A percentile compares a stretch with the other conserved stretches of the same genome.
phyloP scores from a whole-genome alignment of 768 basidiomycete species.

The Pleurotus eryngii region DNA sequence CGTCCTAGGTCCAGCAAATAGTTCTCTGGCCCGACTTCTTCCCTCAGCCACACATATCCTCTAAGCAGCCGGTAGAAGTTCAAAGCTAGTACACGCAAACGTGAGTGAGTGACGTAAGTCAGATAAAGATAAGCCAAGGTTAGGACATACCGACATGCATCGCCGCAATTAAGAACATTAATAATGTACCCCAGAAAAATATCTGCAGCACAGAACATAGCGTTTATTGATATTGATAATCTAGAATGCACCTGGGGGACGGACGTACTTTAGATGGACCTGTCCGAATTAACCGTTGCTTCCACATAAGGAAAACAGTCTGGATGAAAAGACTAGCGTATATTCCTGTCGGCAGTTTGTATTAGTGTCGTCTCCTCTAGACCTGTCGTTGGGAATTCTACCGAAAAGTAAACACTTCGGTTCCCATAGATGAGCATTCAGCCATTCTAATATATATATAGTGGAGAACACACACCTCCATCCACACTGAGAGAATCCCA shows the following conservation, averaged over 20 bases:
- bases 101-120: neutral
- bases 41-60: constrained; percentile 14
- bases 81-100: constrained; percentile 6
- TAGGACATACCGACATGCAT: constrained; percentile 14
- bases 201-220: constrained; percentile 7
- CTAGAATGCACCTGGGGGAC: neutral
- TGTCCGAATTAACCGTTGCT: constrained; percentile 8
- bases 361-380: no score
- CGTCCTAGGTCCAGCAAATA: constrained; percentile 14
- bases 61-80: constrained; percentile 17
- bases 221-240: neutral
- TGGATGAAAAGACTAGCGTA: constrained; percentile 15
- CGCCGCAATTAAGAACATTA: constrained; percentile 14
- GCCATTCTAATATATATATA: no score
- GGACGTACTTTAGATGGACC: constrained; percentile 10
- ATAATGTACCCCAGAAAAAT: constrained; percentile 9
- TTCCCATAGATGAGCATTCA: no score
- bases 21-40: constrained; percentile 3
- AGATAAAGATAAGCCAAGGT: neutral
- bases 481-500: constrained; percentile 13
- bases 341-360: constrained; percentile 6
- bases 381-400: neutral
- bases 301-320: constrained; percentile 11
- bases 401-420: constrained; percentile 12
- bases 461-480: constrained; percentile 10